Base-by-base conservation (phyloP, 164 flowering plant genomes). In the Vitis rupestris region DNA sequence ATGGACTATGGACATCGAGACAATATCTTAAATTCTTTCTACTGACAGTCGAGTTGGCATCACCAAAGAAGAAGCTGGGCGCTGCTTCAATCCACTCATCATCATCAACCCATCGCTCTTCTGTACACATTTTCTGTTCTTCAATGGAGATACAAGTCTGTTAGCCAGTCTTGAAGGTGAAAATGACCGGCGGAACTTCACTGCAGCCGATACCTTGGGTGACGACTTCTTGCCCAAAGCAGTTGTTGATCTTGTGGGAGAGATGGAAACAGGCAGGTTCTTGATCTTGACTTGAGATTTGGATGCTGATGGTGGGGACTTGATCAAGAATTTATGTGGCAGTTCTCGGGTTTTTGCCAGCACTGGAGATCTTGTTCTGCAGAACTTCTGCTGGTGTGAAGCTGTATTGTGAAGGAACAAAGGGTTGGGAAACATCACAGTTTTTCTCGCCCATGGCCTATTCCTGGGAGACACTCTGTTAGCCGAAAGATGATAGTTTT, bases 351-450 rank as follows among this genome's bases (percentile, higher is more conserved):
- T 74, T 68, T 75, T 84, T 1, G 75, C 74, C 12, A 86, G 86
- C 44, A 87, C 74, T 2, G 97, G 97, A 16, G 92, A 89, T 70
- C 87, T 82, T 8, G 90, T 90, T 73, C 75, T 85, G 82, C 80
- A 75, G 55, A 87, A 84, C 65, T 83, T 82, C 37, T 77, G 84
- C 51, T 84, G 87, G 6, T 79, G 76, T 15, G 86, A 64, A 12
- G 88, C 68, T 14, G 88, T 74, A 12, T 90, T 76, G 14, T 95
- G 79, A 48, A 74, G 80, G 75, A 92, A 94, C 67, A 91, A 56
- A 27, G 97, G 98, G 74, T 94, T 94, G 2, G 99, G 99, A 63
- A 94, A 92, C 0, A 94, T 80, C 1, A 92, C 96, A 19, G 96
- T 79, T 72, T 94, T 94, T 58, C 78, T 87, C 51, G 84, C 92